These are phyloP conservation scores for Colletotrichum lentis DNA, from an alignment of 2,329 filamentous ascomycete species.

Conservation along the genomic window DNA sequence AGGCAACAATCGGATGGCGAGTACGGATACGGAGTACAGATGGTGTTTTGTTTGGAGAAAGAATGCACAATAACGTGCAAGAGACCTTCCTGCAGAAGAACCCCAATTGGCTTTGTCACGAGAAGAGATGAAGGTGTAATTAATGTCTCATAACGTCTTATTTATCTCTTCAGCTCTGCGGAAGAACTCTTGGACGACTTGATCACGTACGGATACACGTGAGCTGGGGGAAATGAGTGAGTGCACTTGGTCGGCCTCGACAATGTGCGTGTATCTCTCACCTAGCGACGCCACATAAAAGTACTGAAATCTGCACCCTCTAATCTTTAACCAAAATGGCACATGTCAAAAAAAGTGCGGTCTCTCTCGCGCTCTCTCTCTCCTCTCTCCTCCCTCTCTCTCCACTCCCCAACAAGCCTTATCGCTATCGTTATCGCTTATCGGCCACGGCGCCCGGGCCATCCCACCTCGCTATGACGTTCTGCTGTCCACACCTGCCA, in stretches of 20 bases:
- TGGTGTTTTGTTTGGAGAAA: not conserved
- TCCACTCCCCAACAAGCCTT: conserved; percentile 24
- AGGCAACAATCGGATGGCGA: conserved; percentile 9
- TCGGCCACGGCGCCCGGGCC: conserved; percentile 15
- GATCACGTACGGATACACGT: too few relatives aligned
- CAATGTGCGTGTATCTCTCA: too few relatives aligned
- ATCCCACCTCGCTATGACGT: conserved; percentile 33
- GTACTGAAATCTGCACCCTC: not conserved
- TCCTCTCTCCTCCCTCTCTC: too few relatives aligned
- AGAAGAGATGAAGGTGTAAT: conserved; percentile 9
- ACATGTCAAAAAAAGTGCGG: conserved; percentile 12
- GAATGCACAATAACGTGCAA: not conserved
- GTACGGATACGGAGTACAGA: not conserved
- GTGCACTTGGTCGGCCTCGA: too few relatives aligned
- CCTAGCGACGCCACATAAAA: too few relatives aligned
- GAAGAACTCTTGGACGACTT: too few relatives aligned
- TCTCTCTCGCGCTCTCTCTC: too few relatives aligned
- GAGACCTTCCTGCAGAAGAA: not conserved
- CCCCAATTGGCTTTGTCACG: not conserved
- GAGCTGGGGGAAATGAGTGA: too few relatives aligned
- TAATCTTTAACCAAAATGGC: conserved; percentile 7
- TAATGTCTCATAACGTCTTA: not conserved
- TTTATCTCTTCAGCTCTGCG: too few relatives aligned
- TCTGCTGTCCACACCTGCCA: conserved; percentile 29
- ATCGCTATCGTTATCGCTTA: conserved; percentile 26